phyloP scores from a whole-genome alignment of 805 yeast genomes.

The Schwanniomyces occidentalis region DNA sequence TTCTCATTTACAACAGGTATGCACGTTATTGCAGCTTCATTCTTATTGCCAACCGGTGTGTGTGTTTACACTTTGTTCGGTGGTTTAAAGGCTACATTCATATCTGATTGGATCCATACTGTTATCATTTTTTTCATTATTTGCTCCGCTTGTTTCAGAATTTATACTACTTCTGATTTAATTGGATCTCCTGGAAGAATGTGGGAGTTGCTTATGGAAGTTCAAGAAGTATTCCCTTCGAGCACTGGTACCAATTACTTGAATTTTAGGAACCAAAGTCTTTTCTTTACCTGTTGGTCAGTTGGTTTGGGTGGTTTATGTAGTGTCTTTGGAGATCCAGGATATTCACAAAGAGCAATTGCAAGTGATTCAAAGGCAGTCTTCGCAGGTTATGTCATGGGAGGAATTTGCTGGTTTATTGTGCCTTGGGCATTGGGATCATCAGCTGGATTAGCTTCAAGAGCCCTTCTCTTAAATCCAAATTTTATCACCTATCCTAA shows the following conservation, averaged over 20 bases:
- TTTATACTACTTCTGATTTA: slow-evolving; percentile 17
- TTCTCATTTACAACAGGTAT: slow-evolving; percentile 73
- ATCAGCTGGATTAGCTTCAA: slow-evolving; percentile 40
- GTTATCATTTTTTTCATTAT: slow-evolving; percentile 21
- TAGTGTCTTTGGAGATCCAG: slow-evolving; percentile 17
- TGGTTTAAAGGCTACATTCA: slow-evolving; percentile 65
- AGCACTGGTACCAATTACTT: slow-evolving; percentile 1
- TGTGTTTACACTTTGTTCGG: slow-evolving; percentile 43
- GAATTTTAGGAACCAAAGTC: slow-evolving; percentile 8
- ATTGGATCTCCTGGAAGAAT: slow-evolving; percentile 26
- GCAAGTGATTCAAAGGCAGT: slow-evolving; percentile 23
- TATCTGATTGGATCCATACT: slow-evolving; percentile 27
- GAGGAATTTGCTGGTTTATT: slow-evolving; percentile 40
- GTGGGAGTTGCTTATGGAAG: slow-evolving; percentile 31
- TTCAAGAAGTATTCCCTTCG: slow-evolving; percentile 10
- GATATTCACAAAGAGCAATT: slow-evolving; percentile 25
- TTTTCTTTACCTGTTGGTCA: slow-evolving; percentile 9
- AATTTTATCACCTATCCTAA: slow-evolving; percentile 14
- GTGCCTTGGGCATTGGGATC: slow-evolving; percentile 25
- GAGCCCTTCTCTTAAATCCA: slow-evolving; percentile 23
- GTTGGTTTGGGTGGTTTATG: slow-evolving; percentile 5
- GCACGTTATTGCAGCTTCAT: slow-evolving; percentile 41
- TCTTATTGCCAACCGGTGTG: slow-evolving; percentile 25
- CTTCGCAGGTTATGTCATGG: slow-evolving; percentile 22
- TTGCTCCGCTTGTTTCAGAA: slow-evolving; percentile 21